Base-by-base conservation (phyloP, 2,329 filamentous ascomycete species). In the Albophoma yamanashiensis region DNA sequence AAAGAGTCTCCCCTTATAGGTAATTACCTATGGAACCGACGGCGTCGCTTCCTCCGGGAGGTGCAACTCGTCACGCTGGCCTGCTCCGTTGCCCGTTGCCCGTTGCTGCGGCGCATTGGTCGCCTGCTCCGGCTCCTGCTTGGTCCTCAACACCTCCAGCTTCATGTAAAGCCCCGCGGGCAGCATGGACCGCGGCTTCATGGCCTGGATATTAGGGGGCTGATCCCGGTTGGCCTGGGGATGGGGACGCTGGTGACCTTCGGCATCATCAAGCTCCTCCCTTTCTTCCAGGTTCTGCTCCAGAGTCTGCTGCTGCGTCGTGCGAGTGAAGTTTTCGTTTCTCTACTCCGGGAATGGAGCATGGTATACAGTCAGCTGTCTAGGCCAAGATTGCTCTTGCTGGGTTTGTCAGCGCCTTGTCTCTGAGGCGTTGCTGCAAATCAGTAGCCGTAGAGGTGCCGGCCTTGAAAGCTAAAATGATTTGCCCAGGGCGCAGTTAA, bases 101-200 rank as follows among this genome's bases (percentile, higher is more conserved):
- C 47, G 15, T 34, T 20, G 27, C 27, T 31, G 27, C 27, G 34
- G 47, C 3, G 11, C 47, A 2, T 12, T 1, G 15, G 20, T 27
- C 47, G 27, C 47, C 45, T 55, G 22, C 12, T 5, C 27, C 17
- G 68, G 62, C 31, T 64, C 60, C 47, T 62, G 58, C 0, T 55
- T 11, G 14, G 25, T 47, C 15, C 68, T 63, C 22, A 64, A 38
- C 34, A 55, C 62, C 59, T 70, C 68, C 12, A 50, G 60, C 9
- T 62, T 56, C 15, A 70, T 63, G 6, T 68, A 56, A 11, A 70
- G 57, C 60, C 69, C 67, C 66, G 64, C 67, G 17, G 61, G 31
- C 7, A 61, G 62, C 57, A 66, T 39, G 1, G 36, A 45, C 34
- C 63, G 61, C 47, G 70, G 43, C 52, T 62, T 47, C n/a, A 43